A percentile compares a stretch with the other conserved stretches of the same genome.
phyloP scores from a whole-genome alignment of 805 yeast genomes.

The Cyberlindnera saturnus region DNA sequence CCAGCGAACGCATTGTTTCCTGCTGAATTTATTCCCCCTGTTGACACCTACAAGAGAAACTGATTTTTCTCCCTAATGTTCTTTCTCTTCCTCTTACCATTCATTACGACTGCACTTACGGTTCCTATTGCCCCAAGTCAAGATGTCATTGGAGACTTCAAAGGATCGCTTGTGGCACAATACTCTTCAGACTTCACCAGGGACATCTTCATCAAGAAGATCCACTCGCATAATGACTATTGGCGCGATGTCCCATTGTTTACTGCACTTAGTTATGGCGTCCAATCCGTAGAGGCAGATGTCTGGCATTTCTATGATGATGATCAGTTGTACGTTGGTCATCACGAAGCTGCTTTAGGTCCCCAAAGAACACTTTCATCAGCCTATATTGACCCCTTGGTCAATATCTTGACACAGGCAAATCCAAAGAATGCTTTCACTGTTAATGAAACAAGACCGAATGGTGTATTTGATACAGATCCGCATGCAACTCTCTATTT shows the following conservation, averaged over 20 bases:
- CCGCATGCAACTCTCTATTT: constrained; percentile 49
- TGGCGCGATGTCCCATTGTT: constrained; percentile 57
- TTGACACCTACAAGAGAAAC: neutral
- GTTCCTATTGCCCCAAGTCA: constrained; percentile 11
- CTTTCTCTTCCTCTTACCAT: neutral
- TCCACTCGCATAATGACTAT: constrained; percentile 72
- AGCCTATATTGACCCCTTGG: constrained; percentile 53
- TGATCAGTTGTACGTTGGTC: constrained; percentile 55
- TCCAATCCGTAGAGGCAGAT: constrained; percentile 61
- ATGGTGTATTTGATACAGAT: constrained; percentile 40
- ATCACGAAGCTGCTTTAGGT: constrained; percentile 45
- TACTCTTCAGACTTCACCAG: constrained; percentile 19
- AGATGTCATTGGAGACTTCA: constrained; percentile 12
- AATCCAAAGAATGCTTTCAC: constrained; percentile 29
- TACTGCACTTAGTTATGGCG: constrained; percentile 50
- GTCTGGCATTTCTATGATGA: constrained; percentile 40
- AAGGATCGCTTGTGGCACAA: constrained; percentile 10
- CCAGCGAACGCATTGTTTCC: too few species aligned
- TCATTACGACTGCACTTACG: constrained; percentile 3
- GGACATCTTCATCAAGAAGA: constrained; percentile 26
- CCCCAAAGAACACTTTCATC: constrained; percentile 39
- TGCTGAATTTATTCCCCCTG: neutral
- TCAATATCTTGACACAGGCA: constrained; percentile 39
- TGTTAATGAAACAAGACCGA: constrained; percentile 15
- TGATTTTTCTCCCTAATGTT: neutral